phyloP scores from a whole-genome alignment of 345 rosid genomes.

The Lepidium sativum region DNA sequence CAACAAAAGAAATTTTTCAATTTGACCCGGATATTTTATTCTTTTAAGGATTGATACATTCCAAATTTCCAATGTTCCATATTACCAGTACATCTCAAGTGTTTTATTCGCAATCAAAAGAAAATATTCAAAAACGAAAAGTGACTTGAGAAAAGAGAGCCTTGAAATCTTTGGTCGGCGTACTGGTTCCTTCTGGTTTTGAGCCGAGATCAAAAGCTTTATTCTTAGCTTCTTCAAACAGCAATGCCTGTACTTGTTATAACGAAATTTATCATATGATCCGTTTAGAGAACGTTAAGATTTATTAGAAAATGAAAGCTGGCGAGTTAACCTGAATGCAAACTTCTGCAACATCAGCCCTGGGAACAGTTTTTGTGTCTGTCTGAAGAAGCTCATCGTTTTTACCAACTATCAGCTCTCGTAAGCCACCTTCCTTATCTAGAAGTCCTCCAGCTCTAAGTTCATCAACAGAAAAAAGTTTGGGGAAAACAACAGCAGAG shows the following conservation, averaged over 20 bases:
- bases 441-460: constrained; percentile 76
- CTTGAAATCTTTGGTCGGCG: constrained; percentile 68
- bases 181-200: constrained; percentile 57
- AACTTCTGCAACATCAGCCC: constrained; percentile 77
- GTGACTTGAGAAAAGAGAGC: constrained; percentile 55
- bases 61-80: too few relatives aligned
- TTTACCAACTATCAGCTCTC: constrained; percentile 66
- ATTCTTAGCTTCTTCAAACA: constrained; percentile 52
- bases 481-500: neutral
- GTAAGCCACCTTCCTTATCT: constrained; percentile 64
- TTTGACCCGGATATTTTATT: neutral
- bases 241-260: constrained; percentile 45
- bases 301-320: neutral
- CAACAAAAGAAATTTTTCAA: neutral
- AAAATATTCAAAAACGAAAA: constrained; percentile 34
- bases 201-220: constrained; percentile 87
- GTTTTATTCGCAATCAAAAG: neutral
- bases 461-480: constrained; percentile 1
- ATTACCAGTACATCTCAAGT: neutral
- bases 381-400: constrained; percentile 85
- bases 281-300: neutral
- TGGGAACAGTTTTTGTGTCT: constrained; percentile 48
- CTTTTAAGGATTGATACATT: neutral
- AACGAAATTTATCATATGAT: neutral
- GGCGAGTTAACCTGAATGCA: constrained; percentile 54